Evolutionary conservation across 805 yeast genomes (phyloP).

Genomic region (Huiozyma sinensis): DNA sequence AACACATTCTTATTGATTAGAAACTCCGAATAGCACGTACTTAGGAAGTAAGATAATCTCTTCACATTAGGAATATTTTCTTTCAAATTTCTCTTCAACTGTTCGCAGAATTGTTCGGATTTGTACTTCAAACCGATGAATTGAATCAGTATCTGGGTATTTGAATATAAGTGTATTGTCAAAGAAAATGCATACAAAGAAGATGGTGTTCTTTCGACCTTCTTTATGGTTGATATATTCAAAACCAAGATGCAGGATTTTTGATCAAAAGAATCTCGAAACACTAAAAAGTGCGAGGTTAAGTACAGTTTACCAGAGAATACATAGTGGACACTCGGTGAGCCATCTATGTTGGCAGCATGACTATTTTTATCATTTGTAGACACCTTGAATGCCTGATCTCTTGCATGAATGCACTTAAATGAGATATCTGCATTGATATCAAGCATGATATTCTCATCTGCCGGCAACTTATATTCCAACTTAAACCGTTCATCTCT

Average conservation of each 20-base stretch:
- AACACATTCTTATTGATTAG: constrained; percentile 42
- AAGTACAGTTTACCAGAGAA: constrained; percentile 59
- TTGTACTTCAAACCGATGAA: constrained; percentile 71
- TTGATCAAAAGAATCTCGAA: constrained; percentile 59
- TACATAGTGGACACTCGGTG: constrained; percentile 21
- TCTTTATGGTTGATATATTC: constrained; percentile 67
- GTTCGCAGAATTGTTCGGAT: constrained; percentile 70
- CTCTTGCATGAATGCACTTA: constrained; percentile 17
- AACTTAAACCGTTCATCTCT: constrained; percentile 62
- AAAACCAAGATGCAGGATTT: constrained; percentile 57
- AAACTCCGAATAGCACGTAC: constrained; percentile 79
- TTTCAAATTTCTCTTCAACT: constrained; percentile 49
- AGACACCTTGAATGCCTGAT: neutral
- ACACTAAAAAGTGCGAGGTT: constrained; percentile 66
- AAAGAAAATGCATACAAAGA: constrained; percentile 70
- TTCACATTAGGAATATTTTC: constrained; percentile 54
- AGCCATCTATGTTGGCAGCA: constrained; percentile 1
- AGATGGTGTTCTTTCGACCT: constrained; percentile 79
- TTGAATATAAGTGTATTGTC: constrained; percentile 57
- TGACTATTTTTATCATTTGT: neutral
- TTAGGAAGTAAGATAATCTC: constrained; percentile 52
- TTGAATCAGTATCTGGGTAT: constrained; percentile 51
- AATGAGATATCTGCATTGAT: constrained; percentile 52
- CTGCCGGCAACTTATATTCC: constrained; percentile 61
- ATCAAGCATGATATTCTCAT: constrained; percentile 55